These are phyloP conservation scores for Neofusicoccum umdonicola DNA, from an alignment of 2,329 filamentous ascomycete genomes.

Conservation along the genomic window DNA sequence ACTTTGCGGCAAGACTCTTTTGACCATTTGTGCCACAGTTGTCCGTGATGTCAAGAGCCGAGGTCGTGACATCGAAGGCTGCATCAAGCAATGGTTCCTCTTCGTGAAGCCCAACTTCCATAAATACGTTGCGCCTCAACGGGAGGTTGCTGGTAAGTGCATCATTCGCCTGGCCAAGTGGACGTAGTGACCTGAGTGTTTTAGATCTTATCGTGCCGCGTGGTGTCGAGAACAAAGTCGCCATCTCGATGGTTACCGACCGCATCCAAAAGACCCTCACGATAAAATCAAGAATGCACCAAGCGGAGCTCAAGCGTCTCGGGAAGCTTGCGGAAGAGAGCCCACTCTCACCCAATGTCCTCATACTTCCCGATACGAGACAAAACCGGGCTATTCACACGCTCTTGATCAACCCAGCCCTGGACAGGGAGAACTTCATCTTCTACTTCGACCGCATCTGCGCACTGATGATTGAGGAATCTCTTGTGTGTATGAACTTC, in stretches of 20 bases:
- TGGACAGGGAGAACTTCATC: slow-evolving; percentile 83
- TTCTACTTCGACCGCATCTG: slow-evolving; percentile 95
- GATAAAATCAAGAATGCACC: slow-evolving; percentile 81
- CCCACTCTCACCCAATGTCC: slow-evolving; percentile 71
- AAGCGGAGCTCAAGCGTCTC: slow-evolving; percentile 72
- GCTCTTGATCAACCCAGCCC: slow-evolving; percentile 77
- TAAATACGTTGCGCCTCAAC: slow-evolving; percentile 88
- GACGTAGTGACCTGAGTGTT: not conserved
- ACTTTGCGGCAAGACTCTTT: not conserved
- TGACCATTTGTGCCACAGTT: slow-evolving; percentile 50
- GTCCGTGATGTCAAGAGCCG: slow-evolving; percentile 85
- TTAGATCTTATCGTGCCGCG: slow-evolving; percentile 88
- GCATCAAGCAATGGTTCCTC: slow-evolving; percentile 95
- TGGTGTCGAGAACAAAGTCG: slow-evolving; percentile 91
- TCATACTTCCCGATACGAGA: slow-evolving; percentile 70
- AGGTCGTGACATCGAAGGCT: slow-evolving; percentile 87
- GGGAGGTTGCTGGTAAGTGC: slow-evolving; percentile 70
- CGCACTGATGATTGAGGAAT: slow-evolving; percentile 74
- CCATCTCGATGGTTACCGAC: slow-evolving; percentile 91
- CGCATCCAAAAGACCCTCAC: slow-evolving; percentile 85
- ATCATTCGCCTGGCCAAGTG: not conserved
- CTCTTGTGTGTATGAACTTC: slow-evolving; percentile 59
- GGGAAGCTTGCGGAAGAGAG: slow-evolving; percentile 69
- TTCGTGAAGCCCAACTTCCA: slow-evolving; percentile 98
- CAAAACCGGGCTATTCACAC: slow-evolving; percentile 89